Base-by-base conservation (phyloP, 179 eudicot genomes). In the Gypsophila paniculata region DNA sequence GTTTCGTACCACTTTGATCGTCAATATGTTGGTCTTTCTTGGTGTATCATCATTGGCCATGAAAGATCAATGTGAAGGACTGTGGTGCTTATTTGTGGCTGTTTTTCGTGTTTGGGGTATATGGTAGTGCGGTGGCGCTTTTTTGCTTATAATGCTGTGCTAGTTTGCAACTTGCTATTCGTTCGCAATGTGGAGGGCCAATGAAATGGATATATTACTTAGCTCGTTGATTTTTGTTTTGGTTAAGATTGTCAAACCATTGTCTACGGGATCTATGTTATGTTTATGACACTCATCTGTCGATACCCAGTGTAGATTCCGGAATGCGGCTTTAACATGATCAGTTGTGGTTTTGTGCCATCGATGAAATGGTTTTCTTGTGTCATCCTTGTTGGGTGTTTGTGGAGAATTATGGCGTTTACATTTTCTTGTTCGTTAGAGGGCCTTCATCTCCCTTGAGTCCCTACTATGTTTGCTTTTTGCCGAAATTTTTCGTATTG, bases 351-450 rank as follows among this genome's bases (percentile, higher is more conserved):
- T 13, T 32, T 34, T 61, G 65, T 36, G 22, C 44, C 44, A 6
- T 39, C 10, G 44, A 6, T 8, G 44, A 15, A 21, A 23, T 46
- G n/a, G n/a, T 26, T 46, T 22, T 6, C 10, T 63, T 21, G 10
- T 39, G 44, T 38, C 49, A 34, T 21, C 36, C n/a, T n/a, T n/a
- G n/a, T n/a, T 44, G 55, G 13, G 69, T 44, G 32, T 48, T 46
- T 46, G 54, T 65, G 69, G 32, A 65, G 25, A 59, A 44, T 53
- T 19, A 10, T 46, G n/a, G n/a, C n/a, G n/a, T n/a, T n/a, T n/a
- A n/a, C n/a, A n/a, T n/a, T n/a, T n/a, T n/a, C n/a, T n/a, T n/a
- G n/a, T n/a, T n/a, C n/a, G n/a, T n/a, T n/a, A n/a, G n/a, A n/a
- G n/a, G 69, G 32, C n/a, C 36, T n/a, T n/a, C n/a, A n/a, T n/a